Conservation (phyloP, 768 basidiomycete genomes). For the Krasilnikovozyma curviuscula region DNA sequence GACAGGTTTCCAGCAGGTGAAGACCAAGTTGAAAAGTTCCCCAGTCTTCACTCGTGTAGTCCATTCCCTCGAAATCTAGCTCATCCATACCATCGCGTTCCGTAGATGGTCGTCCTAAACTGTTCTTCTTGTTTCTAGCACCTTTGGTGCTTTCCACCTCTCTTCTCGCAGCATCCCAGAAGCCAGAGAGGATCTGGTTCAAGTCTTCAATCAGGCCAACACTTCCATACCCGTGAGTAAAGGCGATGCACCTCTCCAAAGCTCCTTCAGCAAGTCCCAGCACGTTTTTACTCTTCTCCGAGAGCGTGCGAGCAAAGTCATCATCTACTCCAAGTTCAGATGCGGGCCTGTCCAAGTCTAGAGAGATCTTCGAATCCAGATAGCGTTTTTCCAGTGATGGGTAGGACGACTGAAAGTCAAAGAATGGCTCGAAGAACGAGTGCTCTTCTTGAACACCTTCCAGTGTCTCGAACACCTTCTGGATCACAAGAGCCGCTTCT, state of each 20-base stretch:
- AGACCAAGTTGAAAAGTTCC: conserved; percentile 60
- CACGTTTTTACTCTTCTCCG: conserved; percentile 55
- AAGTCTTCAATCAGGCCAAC: conserved; percentile 52
- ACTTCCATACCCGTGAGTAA: conserved; percentile 80
- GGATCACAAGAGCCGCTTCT: conserved; percentile 54
- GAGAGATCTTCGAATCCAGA: conserved; percentile 30
- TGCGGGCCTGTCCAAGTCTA: neutral
- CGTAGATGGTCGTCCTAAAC: no score
- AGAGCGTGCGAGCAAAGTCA: conserved; percentile 38
- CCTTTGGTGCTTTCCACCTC: conserved; percentile 7
- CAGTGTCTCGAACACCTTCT: conserved; percentile 26
- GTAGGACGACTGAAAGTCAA: conserved; percentile 77
- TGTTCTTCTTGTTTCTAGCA: no score
- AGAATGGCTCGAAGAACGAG: conserved; percentile 79
- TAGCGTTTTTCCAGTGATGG: conserved; percentile 51
- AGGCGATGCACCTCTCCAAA: conserved; percentile 46
- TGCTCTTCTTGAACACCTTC: conserved; percentile 54
- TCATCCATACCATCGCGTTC: conserved; percentile 23
- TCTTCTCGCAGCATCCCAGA: conserved; percentile 27
- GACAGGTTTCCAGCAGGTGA: conserved; percentile 64
- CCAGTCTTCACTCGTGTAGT: conserved; percentile 83
- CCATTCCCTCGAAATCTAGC: conserved; percentile 40
- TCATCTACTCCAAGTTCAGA: neutral
- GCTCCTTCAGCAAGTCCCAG: conserved; percentile 65
- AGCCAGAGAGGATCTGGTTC: conserved; percentile 49